Percentiles rank a stretch among this genome's conserved stretches.
These are phyloP conservation scores for Silene uniflora DNA, from an alignment of 148 eudicot species.

Conservation along the genomic window DNA sequence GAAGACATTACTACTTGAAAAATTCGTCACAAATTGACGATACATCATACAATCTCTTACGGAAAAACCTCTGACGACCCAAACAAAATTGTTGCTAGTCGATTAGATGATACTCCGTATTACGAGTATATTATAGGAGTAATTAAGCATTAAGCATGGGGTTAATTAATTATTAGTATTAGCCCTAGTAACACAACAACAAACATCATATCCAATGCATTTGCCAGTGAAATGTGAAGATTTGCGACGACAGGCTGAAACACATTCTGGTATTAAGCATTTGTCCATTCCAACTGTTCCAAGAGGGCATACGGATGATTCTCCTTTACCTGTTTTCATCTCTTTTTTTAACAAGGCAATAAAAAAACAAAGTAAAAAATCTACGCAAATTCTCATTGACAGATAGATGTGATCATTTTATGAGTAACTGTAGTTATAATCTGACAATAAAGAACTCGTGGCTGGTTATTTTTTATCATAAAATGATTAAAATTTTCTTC, in stretches of 20 bases:
- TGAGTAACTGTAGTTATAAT: too few species aligned
- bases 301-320: conserved; percentile 15
- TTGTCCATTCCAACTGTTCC: conserved; percentile 30
- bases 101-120: too few species aligned
- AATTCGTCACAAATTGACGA: too few species aligned
- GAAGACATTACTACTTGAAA: too few species aligned
- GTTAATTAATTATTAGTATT: not conserved
- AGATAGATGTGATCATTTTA: too few species aligned
- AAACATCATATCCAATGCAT: conserved; percentile 32
- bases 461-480: too few species aligned
- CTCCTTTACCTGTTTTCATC: conserved; percentile 20
- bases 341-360: not conserved
- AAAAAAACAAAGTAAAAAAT: too few species aligned
- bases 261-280: conserved; percentile 26
- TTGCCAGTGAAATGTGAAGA: conserved; percentile 28
- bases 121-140: not conserved
- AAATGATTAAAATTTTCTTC: too few species aligned
- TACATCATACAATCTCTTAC: not conserved
- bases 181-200: conserved; percentile 23
- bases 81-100: not conserved
- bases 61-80: not conserved
- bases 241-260: conserved; percentile 22
- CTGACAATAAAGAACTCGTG: too few species aligned
- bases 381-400: too few species aligned
- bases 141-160: not conserved